These are phyloP conservation scores for Eucalyptus microcorys DNA, from an alignment of 345 rosid genomes.

Conservation along the genomic window DNA sequence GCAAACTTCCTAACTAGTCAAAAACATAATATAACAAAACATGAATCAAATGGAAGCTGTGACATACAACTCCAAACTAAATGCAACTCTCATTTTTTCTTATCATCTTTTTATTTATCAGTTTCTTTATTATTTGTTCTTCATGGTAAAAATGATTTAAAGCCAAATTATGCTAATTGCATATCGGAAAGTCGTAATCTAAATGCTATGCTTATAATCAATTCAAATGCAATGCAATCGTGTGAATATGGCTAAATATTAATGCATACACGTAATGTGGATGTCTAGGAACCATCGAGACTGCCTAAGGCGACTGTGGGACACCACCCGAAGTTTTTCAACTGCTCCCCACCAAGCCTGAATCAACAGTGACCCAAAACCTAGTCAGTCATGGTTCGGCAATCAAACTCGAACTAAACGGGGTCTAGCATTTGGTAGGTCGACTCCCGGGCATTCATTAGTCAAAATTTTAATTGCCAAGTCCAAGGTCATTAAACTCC, in stretches of 20 bases:
- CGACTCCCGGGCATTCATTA: not conserved
- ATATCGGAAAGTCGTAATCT: not conserved
- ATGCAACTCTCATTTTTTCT: not conserved
- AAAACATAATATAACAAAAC: too few relatives aligned
- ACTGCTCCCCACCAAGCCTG: not conserved
- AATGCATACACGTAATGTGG: not conserved
- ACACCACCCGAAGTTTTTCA: not conserved
- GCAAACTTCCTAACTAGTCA: not conserved
- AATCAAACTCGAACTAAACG: not conserved
- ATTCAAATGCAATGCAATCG: too few relatives aligned
- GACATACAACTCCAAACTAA: not conserved
- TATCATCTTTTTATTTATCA: too few relatives aligned
- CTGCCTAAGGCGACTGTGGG: fast-evolving
- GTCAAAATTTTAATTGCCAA: not conserved
- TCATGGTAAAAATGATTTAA: not conserved
- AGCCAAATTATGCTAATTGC: not conserved
- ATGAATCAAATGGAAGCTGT: not conserved
- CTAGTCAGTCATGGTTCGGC: not conserved
- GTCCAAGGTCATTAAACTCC: not conserved
- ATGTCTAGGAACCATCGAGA: fast-evolving
- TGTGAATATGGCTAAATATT: not conserved
- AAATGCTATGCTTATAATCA: not conserved
- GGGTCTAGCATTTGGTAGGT: not conserved
- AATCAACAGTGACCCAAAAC: fast-evolving
- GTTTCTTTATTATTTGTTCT: too few relatives aligned